These are phyloP conservation scores for Alternaria ethzedia DNA, from an alignment of 2,329 filamentous ascomycete species.

Conservation along the genomic window DNA sequence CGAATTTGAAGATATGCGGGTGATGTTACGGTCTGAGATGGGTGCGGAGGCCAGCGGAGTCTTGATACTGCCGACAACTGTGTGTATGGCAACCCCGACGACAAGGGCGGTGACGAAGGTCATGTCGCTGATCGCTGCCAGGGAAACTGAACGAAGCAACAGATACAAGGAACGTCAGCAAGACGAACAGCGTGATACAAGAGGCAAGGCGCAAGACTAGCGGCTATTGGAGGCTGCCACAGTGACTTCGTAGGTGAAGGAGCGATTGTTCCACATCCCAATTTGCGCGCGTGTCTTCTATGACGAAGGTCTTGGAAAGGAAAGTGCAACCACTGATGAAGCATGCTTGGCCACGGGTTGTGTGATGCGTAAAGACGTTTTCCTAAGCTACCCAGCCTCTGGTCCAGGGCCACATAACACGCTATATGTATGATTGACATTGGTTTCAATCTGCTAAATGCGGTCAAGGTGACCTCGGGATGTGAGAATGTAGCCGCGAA, in stretches of 20 bases:
- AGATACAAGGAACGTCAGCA: background rate
- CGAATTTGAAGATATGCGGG: background rate
- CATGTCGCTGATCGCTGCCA: background rate
- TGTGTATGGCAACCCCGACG: background rate
- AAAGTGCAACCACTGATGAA: background rate
- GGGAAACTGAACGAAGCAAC: background rate
- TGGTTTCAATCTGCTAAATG: background rate
- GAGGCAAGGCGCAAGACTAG: background rate
- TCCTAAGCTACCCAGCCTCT: background rate
- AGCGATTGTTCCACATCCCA: background rate
- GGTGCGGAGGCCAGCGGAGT: background rate
- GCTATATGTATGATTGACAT: background rate
- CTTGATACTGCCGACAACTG: background rate
- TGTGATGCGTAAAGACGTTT: background rate
- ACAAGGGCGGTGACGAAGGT: background rate
- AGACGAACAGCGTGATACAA: background rate
- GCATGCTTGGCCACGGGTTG: background rate
- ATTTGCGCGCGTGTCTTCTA: background rate
- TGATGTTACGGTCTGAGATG: background rate
- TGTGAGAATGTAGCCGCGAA: background rate
- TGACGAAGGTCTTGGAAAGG: background rate
- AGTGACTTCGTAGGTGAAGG: background rate
- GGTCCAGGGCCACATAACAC: background rate
- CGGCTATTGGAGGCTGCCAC: background rate
- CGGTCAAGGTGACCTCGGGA: background rate